Evolutionary conservation across 129 eudicot genomes (phyloP).

Genomic region (Escallonia rubra): DNA sequence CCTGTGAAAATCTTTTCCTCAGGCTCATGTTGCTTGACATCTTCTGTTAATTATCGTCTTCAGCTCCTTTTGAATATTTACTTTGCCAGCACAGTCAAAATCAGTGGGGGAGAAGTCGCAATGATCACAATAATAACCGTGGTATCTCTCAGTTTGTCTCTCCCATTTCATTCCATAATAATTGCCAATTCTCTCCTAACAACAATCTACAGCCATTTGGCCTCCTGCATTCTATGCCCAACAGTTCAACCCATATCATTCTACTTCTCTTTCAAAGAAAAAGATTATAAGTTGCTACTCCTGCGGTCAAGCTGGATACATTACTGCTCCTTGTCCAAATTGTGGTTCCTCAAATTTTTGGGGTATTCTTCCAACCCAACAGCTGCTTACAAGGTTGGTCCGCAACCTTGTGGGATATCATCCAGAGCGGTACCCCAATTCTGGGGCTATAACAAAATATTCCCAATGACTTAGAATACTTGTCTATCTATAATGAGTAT

Average conservation of each 20-base stretch:
- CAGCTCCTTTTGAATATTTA: neutral
- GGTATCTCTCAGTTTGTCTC: neutral
- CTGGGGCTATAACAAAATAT: neutral
- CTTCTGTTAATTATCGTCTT: neutral
- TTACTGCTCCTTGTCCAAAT: neutral
- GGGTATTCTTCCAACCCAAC: neutral
- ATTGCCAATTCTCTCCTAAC: neutral
- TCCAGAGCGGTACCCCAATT: neutral
- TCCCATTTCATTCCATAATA: neutral
- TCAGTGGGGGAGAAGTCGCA: neutral
- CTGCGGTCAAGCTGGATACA: neutral
- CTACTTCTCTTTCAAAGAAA: too few species aligned
- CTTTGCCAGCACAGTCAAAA: neutral
- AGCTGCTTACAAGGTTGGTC: neutral
- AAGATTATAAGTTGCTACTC: neutral
- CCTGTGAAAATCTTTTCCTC: neutral
- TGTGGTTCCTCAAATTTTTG: too few species aligned
- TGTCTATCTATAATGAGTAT: neutral
- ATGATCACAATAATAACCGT: neutral
- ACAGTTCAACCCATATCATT: neutral
- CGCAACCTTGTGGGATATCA: neutral
- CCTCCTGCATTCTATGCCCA: neutral
- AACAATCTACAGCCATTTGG: neutral
- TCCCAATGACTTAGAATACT: neutral
- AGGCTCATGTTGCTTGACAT: neutral